Conservation (phyloP, 75 land plant genomes). For the Selaginella tamariscina region DNA sequence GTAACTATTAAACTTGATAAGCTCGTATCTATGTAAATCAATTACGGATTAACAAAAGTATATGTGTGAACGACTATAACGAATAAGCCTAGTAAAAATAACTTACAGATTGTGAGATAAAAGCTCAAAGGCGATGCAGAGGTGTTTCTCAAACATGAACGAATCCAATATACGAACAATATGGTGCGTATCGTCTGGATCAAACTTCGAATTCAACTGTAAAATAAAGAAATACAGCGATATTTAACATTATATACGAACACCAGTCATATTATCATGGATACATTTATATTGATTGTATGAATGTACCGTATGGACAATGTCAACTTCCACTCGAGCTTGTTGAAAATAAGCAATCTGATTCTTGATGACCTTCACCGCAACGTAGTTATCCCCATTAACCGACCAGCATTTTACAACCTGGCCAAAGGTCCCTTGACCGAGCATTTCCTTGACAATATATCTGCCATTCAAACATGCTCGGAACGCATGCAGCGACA, state of each 20-base stretch:
- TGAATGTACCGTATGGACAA: constrained; percentile 45
- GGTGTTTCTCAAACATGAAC: constrained; percentile 60
- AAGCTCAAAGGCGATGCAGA: constrained; percentile 88
- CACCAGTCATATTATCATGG: no score
- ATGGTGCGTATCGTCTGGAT: constrained; percentile 75
- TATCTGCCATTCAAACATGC: constrained; percentile 39
- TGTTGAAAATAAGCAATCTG: constrained; percentile 81
- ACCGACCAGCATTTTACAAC: constrained; percentile 78
- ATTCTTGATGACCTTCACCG: constrained; percentile 91
- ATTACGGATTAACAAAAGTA: constrained; percentile 2
- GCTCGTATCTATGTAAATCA: constrained; percentile 52
- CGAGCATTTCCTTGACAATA: constrained; percentile 84
- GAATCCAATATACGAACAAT: constrained; percentile 86
- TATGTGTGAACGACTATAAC: constrained; percentile 8
- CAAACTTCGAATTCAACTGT: constrained; percentile 70
- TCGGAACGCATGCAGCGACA: not conserved
- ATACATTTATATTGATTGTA: not conserved
- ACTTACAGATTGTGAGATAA: constrained; percentile 80
- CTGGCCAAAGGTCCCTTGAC: constrained; percentile 97
- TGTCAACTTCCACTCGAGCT: constrained; percentile 69
- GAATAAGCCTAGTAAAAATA: not conserved
- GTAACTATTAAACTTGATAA: constrained; percentile 54
- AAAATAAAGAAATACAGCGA: not conserved
- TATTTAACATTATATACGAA: not conserved
- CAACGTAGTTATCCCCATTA: constrained; percentile 53